Evolutionary conservation across 2,329 filamentous ascomycete genomes (phyloP), one percentile per base, ranked within the genome.

Genomic region (Colletotrichum sp.): DNA sequence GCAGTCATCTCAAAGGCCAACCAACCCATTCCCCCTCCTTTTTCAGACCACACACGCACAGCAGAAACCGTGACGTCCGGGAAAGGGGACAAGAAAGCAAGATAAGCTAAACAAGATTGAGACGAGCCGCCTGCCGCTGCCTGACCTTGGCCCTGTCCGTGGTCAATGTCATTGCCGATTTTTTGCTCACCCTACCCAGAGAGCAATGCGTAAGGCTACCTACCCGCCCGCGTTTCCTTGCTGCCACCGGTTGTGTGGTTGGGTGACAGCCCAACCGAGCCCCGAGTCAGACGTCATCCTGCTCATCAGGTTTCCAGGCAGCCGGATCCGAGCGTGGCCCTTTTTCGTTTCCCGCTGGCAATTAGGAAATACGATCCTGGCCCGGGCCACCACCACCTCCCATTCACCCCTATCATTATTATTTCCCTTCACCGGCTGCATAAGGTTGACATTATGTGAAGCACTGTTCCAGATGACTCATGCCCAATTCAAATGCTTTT

Each of bases 201-300:
- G 32, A 64, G 61, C 34, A 64, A 39, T 28, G 63, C 71, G 30
- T 59, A 70, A 70, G 66, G 66, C 71, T 63, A 34, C 19, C 28
- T 63, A 34, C 19, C 28, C 27, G 25, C 59, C 59, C 28, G 27
- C 28, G 28, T 52, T 32, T 72, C 13, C 59, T 15, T 61, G 57
- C 16, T n/a, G 28, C n/a, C 64, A 63, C 34, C 36, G 71, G 55
- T 52, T 64, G 59, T 34, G 55, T 63, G 22, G 22, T 12, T 69
- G 22, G 22, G 15, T 69, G 27, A 55, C 71, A 68, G 32, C 69
- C 48, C 64, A 68, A 39, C 71, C 55, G 71, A 57, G 36, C 48
- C 30, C 52, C 57, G 65, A 61, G 36, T 73, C 55, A 63, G 65
- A 73, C 65, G 71, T 73, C 71, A 73, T 68, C 66, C 48, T 39